phyloP scores from a whole-genome alignment of 495 filamentous ascomycete species.

The Hypoxylon perforatum region DNA sequence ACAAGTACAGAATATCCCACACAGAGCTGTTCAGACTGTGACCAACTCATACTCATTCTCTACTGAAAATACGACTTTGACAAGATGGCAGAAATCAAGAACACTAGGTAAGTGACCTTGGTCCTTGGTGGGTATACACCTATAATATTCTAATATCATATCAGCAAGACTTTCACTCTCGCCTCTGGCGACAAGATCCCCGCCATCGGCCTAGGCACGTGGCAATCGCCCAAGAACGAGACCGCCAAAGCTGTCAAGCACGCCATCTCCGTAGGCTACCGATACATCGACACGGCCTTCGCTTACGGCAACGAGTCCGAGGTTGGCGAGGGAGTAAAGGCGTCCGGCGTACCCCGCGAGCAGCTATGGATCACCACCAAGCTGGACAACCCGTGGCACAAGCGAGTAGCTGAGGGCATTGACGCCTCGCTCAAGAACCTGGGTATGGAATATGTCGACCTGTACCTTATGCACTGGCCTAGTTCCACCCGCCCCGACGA shows the following conservation, averaged over 20 bases:
- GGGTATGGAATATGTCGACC: constrained; percentile 80
- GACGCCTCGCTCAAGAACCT: constrained; percentile 75
- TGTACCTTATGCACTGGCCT: constrained; percentile 91
- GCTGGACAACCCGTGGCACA: constrained; percentile 85
- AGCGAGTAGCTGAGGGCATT: constrained; percentile 72
- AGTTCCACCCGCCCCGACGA: constrained; percentile 58
- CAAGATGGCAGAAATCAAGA: constrained; percentile 51
- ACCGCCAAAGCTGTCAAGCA: constrained; percentile 72
- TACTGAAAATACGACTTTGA: not conserved
- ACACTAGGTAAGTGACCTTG: constrained; percentile 44
- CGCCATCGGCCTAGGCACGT: constrained; percentile 84
- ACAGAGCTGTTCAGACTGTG: not conserved
- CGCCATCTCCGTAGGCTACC: constrained; percentile 77
- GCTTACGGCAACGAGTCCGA: constrained; percentile 88
- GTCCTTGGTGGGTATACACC: not conserved
- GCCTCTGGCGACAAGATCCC: constrained; percentile 85
- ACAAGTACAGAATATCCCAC: constrained; percentile 33
- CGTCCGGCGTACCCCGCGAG: constrained; percentile 81
- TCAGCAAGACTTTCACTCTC: constrained; percentile 73
- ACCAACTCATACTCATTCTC: not conserved
- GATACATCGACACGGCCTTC: constrained; percentile 72
- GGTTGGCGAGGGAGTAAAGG: constrained; percentile 81
- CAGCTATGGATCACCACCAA: constrained; percentile 92
- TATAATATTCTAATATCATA: constrained; percentile 1
- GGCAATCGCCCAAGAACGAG: constrained; percentile 70